Conservation (phyloP, 1,284 basidiomycete genomes). For the Phlebopus sp. region DNA sequence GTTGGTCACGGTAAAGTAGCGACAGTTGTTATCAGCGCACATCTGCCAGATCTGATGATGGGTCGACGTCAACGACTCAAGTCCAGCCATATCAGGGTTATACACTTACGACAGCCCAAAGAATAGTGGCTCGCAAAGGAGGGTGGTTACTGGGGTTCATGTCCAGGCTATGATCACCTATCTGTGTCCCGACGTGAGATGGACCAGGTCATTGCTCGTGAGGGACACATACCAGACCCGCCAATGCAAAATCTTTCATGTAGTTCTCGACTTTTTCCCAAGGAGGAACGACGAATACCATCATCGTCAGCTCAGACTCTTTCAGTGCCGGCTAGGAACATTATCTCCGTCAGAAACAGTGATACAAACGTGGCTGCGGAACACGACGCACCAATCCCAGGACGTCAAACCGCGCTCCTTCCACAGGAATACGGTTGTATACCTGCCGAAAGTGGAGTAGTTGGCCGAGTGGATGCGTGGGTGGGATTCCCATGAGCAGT, state of each 20-base stretch:
- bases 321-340: constrained; percentile 5
- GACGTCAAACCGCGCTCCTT: constrained; percentile 11
- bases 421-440: constrained; percentile 10
- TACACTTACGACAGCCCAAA: constrained; percentile 14
- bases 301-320: constrained; percentile 1
- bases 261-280: constrained; percentile 11
- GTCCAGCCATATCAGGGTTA: not conserved
- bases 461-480: not conserved
- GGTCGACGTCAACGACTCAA: not conserved
- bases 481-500: constrained; percentile 1
- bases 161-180: constrained; percentile 4
- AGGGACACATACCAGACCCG: constrained; percentile 8
- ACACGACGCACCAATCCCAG: constrained; percentile 7
- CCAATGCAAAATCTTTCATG: constrained; percentile 7
- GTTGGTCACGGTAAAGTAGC: constrained; percentile 16
- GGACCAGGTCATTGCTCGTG: too few species aligned
- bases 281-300: constrained; percentile 9
- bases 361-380: not conserved
- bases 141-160: not conserved
- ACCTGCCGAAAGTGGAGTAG: constrained; percentile 6
- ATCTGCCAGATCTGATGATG: constrained; percentile 13
- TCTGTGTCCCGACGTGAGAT: constrained; percentile 2
- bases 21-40: constrained; percentile 9
- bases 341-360: not conserved
- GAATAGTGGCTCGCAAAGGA: not conserved